Percentiles rank a stretch among this genome's conserved stretches.
These are phyloP conservation scores for Dioszegia hungarica DNA, from an alignment of 768 basidiomycete species.

Conservation along the genomic window DNA sequence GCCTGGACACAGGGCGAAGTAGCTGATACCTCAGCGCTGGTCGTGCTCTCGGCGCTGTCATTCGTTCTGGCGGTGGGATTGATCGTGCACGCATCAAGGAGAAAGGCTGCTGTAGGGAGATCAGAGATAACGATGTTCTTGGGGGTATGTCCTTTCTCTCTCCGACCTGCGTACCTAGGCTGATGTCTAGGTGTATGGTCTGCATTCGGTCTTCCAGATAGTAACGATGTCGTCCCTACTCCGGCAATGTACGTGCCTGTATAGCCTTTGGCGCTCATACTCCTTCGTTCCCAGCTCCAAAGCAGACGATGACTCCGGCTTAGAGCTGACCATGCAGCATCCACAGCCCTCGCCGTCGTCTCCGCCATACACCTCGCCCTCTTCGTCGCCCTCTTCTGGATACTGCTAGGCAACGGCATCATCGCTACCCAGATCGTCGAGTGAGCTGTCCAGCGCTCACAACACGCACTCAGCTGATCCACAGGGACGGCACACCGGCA, in stretches of 20 bases:
- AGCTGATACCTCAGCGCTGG: constrained; percentile 57
- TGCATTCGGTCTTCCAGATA: constrained; percentile 69
- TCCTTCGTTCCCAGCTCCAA: no score
- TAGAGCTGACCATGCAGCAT: constrained; percentile 47
- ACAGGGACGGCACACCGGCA: constrained; percentile 35
- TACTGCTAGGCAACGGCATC: constrained; percentile 50
- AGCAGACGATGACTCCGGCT: no score
- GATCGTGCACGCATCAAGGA: constrained; percentile 57
- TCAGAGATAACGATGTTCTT: constrained; percentile 46
- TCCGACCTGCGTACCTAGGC: not conserved
- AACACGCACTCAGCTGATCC: no score
- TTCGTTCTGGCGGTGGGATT: constrained; percentile 60
- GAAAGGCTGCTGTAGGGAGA: constrained; percentile 81
- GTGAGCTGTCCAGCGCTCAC: constrained; percentile 58
- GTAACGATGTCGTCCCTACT: constrained; percentile 74
- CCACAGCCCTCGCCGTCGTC: constrained; percentile 63
- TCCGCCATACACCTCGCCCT: constrained; percentile 74
- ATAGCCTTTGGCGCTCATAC: no score
- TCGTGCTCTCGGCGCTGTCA: constrained; percentile 72
- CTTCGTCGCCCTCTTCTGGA: constrained; percentile 71
- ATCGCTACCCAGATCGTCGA: constrained; percentile 69
- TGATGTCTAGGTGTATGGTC: constrained; percentile 23
- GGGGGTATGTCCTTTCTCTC: constrained; percentile 12
- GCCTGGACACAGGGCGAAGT: no score
- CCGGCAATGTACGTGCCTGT: constrained; percentile 60